These are phyloP conservation scores for Sequoia sempervirens DNA, from an alignment of 75 land plant species.

Conservation along the genomic window DNA sequence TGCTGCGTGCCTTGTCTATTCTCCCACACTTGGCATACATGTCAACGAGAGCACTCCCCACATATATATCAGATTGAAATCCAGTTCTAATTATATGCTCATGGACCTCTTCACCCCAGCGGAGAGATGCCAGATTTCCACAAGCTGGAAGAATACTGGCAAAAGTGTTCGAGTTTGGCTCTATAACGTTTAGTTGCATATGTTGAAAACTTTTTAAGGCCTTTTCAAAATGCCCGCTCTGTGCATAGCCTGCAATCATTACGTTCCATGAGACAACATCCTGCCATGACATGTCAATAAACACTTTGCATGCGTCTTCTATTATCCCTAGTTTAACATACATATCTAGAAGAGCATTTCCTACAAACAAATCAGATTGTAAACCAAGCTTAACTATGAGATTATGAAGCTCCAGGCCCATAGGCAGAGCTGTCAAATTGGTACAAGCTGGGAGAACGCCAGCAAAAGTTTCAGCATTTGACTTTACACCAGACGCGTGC, in stretches of 20 bases:
- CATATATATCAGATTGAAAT: slow-evolving; percentile 7
- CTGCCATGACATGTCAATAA: slow-evolving; percentile 5
- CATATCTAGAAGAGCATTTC: slow-evolving; percentile 20
- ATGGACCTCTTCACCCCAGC: slow-evolving; percentile 14
- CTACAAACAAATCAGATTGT: slow-evolving; percentile 13
- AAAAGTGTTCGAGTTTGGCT: slow-evolving; percentile 11
- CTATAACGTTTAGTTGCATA: slow-evolving; percentile 13
- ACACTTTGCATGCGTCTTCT: slow-evolving; percentile 13
- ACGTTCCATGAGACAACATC: slow-evolving; percentile 22
- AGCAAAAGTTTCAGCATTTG: slow-evolving; percentile 35
- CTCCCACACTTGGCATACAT: slow-evolving; percentile 34
- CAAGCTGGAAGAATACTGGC: slow-evolving; percentile 23
- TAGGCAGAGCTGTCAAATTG: slow-evolving; percentile 27
- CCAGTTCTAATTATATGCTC: slow-evolving; percentile 14
- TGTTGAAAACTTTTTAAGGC: slow-evolving; percentile 15
- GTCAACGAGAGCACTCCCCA: slow-evolving; percentile 21
- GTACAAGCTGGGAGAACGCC: slow-evolving; percentile 58
- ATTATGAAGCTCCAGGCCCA: slow-evolving; percentile 18
- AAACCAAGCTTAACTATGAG: slow-evolving; percentile 9
- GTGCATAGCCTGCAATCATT: slow-evolving; percentile 19
- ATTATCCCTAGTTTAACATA: slow-evolving; percentile 17
- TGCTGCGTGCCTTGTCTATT: slow-evolving; percentile 15
- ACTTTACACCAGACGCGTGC: slow-evolving; percentile 37
- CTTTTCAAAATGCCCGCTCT: slow-evolving; percentile 19
- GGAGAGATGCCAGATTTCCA: slow-evolving; percentile 20